Evolutionary conservation across 495 filamentous ascomycete genomes (phyloP).

Genomic region (Tuber brumale): DNA sequence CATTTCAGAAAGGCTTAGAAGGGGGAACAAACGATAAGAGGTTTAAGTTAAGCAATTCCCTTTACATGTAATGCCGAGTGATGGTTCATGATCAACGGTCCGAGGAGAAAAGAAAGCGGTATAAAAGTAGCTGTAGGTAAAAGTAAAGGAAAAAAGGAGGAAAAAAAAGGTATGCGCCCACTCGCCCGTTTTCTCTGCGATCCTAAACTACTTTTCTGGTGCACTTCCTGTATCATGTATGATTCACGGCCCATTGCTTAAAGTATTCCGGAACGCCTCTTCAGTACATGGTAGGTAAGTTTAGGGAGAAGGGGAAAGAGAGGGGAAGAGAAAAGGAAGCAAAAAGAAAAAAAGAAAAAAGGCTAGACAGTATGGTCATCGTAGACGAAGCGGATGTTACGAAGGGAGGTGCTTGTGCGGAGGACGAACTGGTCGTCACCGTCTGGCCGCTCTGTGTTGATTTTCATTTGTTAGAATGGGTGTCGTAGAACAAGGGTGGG

Average conservation of each 20-base stretch:
- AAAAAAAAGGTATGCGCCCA: neutral
- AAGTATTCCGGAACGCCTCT: neutral
- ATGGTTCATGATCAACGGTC: neutral
- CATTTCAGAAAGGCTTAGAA: neutral
- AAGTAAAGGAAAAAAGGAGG: neutral
- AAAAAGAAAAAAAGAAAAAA: neutral
- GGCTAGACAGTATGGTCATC: conserved; percentile 38
- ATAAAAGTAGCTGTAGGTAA: neutral
- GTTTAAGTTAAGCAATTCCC: neutral
- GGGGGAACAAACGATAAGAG: neutral
- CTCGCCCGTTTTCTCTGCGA: neutral
- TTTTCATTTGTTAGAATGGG: neutral
- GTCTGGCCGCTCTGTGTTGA: conserved; percentile 33
- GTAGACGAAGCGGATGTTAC: conserved; percentile 41
- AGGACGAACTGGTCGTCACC: conserved; percentile 40
- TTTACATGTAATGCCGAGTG: neutral
- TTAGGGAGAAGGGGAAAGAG: neutral
- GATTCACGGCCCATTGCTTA: neutral
- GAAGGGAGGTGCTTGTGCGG: conserved; percentile 31
- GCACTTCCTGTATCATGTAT: neutral
- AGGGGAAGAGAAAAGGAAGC: neutral
- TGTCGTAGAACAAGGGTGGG: neutral
- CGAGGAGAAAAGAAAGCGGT: neutral
- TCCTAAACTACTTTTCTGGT: neutral
- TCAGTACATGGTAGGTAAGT: neutral